A percentile compares a stretch with the other conserved stretches of the same genome.
Evolutionary conservation across 202 grass and related monocot species (phyloP).

Genomic region (Panicum virgatum): DNA sequence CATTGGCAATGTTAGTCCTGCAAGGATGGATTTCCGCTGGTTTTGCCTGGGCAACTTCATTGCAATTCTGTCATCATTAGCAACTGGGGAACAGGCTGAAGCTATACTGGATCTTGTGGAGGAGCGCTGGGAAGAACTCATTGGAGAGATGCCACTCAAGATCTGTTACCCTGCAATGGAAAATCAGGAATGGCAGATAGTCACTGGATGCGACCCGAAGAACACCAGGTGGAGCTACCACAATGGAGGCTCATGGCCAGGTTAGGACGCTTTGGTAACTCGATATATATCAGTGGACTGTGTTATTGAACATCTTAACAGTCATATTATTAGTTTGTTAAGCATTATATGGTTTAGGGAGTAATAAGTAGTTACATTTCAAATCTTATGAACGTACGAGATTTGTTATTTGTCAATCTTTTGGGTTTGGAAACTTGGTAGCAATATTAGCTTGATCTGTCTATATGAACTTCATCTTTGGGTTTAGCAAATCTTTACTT

Average conservation of each 20-base stretch:
- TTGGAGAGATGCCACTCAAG: slow-evolving; percentile 72
- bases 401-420: not conserved
- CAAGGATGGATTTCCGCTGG: slow-evolving; percentile 78
- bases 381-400: not conserved
- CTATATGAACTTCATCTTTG: not conserved
- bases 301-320: not conserved
- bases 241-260: slow-evolving; percentile 71
- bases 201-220: slow-evolving; percentile 63
- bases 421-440: not conserved
- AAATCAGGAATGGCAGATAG: slow-evolving; percentile 61
- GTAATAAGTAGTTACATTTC: not conserved
- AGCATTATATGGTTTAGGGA: not conserved
- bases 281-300: not conserved
- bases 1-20: slow-evolving; percentile 67
- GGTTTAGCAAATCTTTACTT: not conserved
- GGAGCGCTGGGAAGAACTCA: slow-evolving; percentile 55
- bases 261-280: slow-evolving; percentile 15
- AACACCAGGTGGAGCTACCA: slow-evolving; percentile 75
- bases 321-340: not conserved
- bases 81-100: slow-evolving; percentile 51
- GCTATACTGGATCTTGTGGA: slow-evolving; percentile 68
- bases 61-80: slow-evolving; percentile 55
- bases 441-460: not conserved
- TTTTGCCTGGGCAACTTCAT: slow-evolving; percentile 74
- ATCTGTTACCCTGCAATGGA: slow-evolving; percentile 68